phyloP scores from a whole-genome alignment of 257 asterid species.

The Petrea volubilis region DNA sequence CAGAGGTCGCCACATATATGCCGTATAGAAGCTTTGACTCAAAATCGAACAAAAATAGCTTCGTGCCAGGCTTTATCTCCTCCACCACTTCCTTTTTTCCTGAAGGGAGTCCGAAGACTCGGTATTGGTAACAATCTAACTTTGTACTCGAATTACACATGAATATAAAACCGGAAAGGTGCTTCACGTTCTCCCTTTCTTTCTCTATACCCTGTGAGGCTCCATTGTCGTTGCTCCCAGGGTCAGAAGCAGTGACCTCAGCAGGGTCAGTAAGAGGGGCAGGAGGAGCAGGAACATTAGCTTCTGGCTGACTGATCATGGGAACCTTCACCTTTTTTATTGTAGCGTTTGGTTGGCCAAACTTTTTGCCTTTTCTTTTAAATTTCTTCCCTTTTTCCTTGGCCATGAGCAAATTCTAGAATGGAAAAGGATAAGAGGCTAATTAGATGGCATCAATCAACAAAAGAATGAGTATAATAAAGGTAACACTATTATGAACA shows the following conservation, averaged over 20 bases:
- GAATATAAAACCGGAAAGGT: conserved; percentile 66
- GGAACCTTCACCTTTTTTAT: conserved; percentile 29
- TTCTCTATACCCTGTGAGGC: conserved; percentile 27
- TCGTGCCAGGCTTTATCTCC: conserved; percentile 60
- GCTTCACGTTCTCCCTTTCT: conserved; percentile 22
- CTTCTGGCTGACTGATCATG: conserved; percentile 13
- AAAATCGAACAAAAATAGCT: conserved; percentile 75
- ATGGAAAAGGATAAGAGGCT: conserved; percentile 5
- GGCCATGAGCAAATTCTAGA: conserved; percentile 34
- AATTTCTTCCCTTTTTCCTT: conserved; percentile 31
- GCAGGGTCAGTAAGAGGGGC: conserved; percentile 21
- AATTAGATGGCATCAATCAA: not conserved
- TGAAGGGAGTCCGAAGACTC: conserved; percentile 78
- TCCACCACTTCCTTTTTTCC: conserved; percentile 49
- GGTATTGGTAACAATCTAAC: conserved; percentile 64
- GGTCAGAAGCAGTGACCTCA: conserved; percentile 30
- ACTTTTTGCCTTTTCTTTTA: conserved; percentile 26
- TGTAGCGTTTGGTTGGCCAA: conserved; percentile 22
- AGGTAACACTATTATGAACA: not conserved
- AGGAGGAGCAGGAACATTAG: conserved; percentile 26
- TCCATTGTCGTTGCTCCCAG: conserved; percentile 10
- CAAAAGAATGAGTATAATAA: not conserved
- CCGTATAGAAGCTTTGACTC: conserved; percentile 69
- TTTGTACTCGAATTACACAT: conserved; percentile 66
- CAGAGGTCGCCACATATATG: conserved; percentile 68